These are phyloP conservation scores for Naganishia albida DNA, from an alignment of 1,284 basidiomycete genomes.

Conservation along the genomic window DNA sequence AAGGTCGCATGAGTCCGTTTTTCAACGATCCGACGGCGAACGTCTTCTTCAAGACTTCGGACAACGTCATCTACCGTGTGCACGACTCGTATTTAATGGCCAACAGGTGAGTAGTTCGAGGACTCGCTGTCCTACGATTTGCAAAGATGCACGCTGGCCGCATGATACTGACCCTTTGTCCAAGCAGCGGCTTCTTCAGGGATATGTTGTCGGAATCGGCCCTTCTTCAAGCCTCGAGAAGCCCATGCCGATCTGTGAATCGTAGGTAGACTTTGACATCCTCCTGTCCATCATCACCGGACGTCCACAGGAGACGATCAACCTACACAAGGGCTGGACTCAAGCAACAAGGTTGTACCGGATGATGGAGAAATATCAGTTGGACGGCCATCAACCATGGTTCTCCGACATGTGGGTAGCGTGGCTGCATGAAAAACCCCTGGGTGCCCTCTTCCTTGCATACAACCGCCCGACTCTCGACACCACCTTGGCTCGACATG, in stretches of 20 bases:
- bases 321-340: neutral
- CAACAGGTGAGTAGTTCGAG: slow-evolving; percentile 1
- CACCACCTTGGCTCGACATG: neutral
- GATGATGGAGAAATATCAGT: slow-evolving; percentile 15
- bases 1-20: neutral
- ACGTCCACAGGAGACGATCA: neutral
- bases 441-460: neutral
- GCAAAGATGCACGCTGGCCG: neutral
- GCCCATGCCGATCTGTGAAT: slow-evolving; percentile 1
- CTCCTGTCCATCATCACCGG: slow-evolving; percentile 10
- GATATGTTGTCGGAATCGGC: slow-evolving; percentile 6
- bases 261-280: neutral
- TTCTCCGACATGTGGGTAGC: slow-evolving; percentile 9
- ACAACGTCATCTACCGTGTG: neutral
- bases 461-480: slow-evolving; percentile 6
- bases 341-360: slow-evolving; percentile 2
- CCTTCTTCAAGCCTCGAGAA: neutral
- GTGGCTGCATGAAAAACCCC: neutral
- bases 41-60: slow-evolving; percentile 3
- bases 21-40: slow-evolving; percentile 13
- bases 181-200: slow-evolving; percentile 7
- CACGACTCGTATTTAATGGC: slow-evolving; percentile 19
- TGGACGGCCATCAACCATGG: slow-evolving; percentile 16
- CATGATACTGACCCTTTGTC: too few relatives aligned
- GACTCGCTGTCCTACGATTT: neutral